These are phyloP conservation scores for Orbilia quercus DNA, from an alignment of 2,329 filamentous ascomycete species.

Conservation along the genomic window DNA sequence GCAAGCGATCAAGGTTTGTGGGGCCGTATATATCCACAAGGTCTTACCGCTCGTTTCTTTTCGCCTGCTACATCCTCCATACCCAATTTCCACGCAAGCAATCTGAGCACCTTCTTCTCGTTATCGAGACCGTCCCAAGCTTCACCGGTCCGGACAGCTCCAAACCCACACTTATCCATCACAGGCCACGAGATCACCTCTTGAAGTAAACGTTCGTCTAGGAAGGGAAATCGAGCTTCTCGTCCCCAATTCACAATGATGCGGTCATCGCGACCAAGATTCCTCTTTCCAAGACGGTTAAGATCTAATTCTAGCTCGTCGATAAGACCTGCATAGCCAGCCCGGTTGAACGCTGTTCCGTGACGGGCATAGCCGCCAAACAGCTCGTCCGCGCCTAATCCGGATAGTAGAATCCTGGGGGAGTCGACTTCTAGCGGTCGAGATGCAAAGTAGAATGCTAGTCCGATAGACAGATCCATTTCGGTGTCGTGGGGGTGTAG, in stretches of 20 bases:
- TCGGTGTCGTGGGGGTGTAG: constrained; percentile 96
- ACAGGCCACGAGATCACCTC: constrained; percentile 81
- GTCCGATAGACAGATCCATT: constrained; percentile 96
- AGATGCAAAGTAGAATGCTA: constrained; percentile 93
- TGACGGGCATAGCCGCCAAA: constrained; percentile 95
- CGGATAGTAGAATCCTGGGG: constrained; percentile 84
- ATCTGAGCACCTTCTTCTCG: constrained; percentile 81
- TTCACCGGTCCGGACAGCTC: constrained; percentile 61
- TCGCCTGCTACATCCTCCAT: constrained; percentile 79
- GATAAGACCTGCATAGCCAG: constrained; percentile 77
- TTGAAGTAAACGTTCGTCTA: constrained; percentile 86
- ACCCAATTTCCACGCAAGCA: constrained; percentile 79
- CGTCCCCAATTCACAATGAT: constrained; percentile 89
- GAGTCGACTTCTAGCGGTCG: constrained; percentile 69
- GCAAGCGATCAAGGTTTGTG: neutral
- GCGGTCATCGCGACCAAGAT: constrained; percentile 91
- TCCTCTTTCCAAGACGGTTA: constrained; percentile 86
- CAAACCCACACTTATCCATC: constrained; percentile 89
- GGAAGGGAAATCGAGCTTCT: constrained; percentile 88
- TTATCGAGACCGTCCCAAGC: constrained; percentile 56
- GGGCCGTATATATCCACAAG: neutral
- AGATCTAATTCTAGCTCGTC: constrained; percentile 89
- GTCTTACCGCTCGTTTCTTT: constrained; percentile 83
- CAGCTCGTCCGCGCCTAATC: constrained; percentile 92
- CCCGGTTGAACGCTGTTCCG: constrained; percentile 75